These are phyloP conservation scores for Leccinum broughii DNA, from an alignment of 768 basidiomycete genomes.

Conservation along the genomic window DNA sequence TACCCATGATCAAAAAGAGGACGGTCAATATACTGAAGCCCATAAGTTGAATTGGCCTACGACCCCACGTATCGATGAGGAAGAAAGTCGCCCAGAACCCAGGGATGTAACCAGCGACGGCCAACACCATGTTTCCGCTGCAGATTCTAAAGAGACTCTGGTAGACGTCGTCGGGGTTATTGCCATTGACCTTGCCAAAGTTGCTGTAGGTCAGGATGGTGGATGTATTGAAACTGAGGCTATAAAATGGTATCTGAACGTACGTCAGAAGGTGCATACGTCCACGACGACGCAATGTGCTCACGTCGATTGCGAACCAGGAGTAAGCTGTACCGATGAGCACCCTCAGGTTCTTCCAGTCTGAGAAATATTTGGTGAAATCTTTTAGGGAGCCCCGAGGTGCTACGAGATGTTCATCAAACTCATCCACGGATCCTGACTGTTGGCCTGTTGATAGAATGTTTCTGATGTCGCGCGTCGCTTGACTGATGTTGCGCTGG, in stretches of 20 bases:
- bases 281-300: conserved; percentile 25
- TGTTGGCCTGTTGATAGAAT: conserved; percentile 51
- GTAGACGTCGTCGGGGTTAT: conserved; percentile 16
- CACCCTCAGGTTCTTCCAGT: conserved; percentile 77
- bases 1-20: conserved; percentile 70
- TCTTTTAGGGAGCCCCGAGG: conserved; percentile 68
- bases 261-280: conserved; percentile 2
- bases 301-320: conserved; percentile 87
- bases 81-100: conserved; percentile 70
- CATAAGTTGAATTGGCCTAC: conserved; percentile 74
- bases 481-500: conserved; percentile 74
- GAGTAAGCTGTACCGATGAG: conserved; percentile 76
- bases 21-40: conserved; percentile 67
- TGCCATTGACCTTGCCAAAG: conserved; percentile 46
- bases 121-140: conserved; percentile 19
- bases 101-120: conserved; percentile 22
- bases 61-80: conserved; percentile 68
- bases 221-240: conserved; percentile 78
- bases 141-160: conserved; percentile 28
- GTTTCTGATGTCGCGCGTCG: conserved; percentile 65
- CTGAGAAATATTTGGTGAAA: conserved; percentile 65
- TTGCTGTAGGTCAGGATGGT: conserved; percentile 75
- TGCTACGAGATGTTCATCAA: conserved; percentile 48
- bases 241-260: conserved; percentile 81
- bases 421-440: conserved; percentile 46